These are phyloP conservation scores for Suillus variegatus DNA, from an alignment of 768 basidiomycete species.

Conservation along the genomic window DNA sequence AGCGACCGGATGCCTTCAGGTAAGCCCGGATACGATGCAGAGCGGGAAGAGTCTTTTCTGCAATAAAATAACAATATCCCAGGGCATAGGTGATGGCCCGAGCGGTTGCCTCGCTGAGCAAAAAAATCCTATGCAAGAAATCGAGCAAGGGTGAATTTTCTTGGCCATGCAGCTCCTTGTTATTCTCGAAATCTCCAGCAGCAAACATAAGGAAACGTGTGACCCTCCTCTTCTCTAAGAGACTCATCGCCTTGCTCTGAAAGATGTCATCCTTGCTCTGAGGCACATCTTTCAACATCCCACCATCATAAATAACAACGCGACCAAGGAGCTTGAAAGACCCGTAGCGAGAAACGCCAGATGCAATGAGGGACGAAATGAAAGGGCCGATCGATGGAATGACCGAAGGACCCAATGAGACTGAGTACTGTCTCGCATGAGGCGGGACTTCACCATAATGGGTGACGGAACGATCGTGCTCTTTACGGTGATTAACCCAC, in stretches of 20 bases:
- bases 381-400: conserved; percentile 79
- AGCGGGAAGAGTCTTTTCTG: conserved; percentile 69
- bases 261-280: conserved; percentile 93
- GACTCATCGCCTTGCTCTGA: conserved; percentile 72
- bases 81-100: conserved; percentile 75
- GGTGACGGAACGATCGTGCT: conserved; percentile 32
- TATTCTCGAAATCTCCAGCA: conserved; percentile 69
- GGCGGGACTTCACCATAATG: conserved; percentile 45
- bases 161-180: conserved; percentile 57
- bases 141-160: conserved; percentile 56
- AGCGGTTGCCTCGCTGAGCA: conserved; percentile 56
- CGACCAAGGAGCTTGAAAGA: conserved; percentile 82
- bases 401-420: conserved; percentile 83
- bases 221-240: conserved; percentile 85
- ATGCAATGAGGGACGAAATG: conserved; percentile 75
- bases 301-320: conserved; percentile 58
- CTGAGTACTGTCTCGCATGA: conserved; percentile 74
- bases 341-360: conserved; percentile 90
- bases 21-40: conserved; percentile 73
- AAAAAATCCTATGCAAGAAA: conserved; percentile 67
- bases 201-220: conserved; percentile 93
- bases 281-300: conserved; percentile 65
- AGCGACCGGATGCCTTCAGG: conserved; percentile 79
- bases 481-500: conserved; percentile 56
- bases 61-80: conserved; percentile 58